A percentile compares a stretch with the other conserved stretches of the same genome.
Evolutionary conservation across 2,329 filamentous ascomycete species (phyloP).

Genomic region (Eutypa lata): DNA sequence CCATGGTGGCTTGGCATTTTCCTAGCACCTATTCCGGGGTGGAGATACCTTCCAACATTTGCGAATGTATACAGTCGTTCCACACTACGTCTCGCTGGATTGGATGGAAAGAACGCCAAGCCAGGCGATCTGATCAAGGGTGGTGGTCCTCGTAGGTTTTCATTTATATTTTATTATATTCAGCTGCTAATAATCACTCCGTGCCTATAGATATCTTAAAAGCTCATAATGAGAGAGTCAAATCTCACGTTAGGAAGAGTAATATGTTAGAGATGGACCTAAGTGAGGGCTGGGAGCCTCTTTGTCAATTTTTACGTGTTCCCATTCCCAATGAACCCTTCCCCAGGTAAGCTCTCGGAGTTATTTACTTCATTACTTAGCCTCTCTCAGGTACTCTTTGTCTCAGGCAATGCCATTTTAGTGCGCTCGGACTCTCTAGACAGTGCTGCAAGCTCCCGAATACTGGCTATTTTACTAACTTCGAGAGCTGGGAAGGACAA

Average conservation of each 20-base stretch:
- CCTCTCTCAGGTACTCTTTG: too few species aligned
- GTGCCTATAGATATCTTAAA: conserved; percentile 9
- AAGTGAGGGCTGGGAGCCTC: conserved; percentile 22
- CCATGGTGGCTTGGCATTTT: conserved; percentile 9
- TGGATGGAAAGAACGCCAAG: conserved; percentile 8
- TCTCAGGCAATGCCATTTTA: too few species aligned
- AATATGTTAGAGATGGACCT: conserved; percentile 24
- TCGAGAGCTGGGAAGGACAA: too few species aligned
- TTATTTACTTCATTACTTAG: too few species aligned
- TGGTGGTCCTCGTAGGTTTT: conserved; percentile 13
- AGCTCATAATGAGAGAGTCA: conserved; percentile 11
- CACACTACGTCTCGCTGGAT: conserved; percentile 10
- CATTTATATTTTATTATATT: not conserved
- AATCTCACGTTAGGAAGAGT: conserved; percentile 13
- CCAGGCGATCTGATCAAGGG: conserved; percentile 10
- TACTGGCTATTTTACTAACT: too few species aligned
- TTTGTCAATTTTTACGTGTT: conserved; percentile 19
- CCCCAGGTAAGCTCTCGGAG: too few species aligned
- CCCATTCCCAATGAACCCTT: conserved; percentile 20
- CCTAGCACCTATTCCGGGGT: conserved; percentile 16
- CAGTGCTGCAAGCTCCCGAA: too few species aligned
- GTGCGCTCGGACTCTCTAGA: too few species aligned
- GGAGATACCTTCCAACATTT: conserved; percentile 15
- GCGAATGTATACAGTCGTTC: conserved; percentile 6
- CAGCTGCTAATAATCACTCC: not conserved